Evolutionary conservation across 345 rosid species (phyloP).

Genomic region (Pseudoturritis turrita): DNA sequence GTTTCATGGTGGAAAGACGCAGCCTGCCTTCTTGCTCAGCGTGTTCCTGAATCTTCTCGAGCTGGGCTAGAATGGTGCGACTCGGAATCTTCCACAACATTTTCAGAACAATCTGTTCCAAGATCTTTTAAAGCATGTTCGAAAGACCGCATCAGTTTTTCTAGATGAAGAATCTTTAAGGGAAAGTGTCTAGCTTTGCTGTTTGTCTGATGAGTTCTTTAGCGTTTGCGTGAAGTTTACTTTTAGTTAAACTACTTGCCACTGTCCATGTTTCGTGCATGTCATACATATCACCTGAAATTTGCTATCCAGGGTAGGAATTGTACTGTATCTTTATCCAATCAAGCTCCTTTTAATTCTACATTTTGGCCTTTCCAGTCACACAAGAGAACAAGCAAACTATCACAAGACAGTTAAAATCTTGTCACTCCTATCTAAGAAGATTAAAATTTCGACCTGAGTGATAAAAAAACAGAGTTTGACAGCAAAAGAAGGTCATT

Average conservation of each 20-base stretch:
- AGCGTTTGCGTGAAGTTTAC: conserved; percentile 10
- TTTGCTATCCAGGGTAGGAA: background rate
- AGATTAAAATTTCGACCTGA: background rate
- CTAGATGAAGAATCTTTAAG: conserved; percentile 4
- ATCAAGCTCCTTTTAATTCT: background rate
- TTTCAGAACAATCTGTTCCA: background rate
- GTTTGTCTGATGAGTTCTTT: background rate
- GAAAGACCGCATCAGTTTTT: conserved; percentile 11
- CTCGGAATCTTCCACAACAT: background rate
- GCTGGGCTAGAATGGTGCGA: conserved; percentile 25
- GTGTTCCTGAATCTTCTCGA: conserved; percentile 38
- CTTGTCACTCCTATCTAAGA: conserved; percentile 21
- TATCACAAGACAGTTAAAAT: background rate
- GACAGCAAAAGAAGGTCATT: conserved; percentile 6
- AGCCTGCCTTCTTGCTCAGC: conserved; percentile 43
- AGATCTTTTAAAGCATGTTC: background rate
- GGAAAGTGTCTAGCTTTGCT: background rate
- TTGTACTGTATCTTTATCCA: background rate
- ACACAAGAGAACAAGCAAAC: background rate
- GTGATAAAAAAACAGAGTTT: background rate
- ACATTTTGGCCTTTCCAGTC: background rate
- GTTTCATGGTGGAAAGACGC: conserved; percentile 82
- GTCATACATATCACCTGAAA: background rate
- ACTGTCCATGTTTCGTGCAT: background rate
- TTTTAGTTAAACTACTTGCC: background rate